These are phyloP conservation scores for Mortierella sp. DNA, from an alignment of 371 early-diverging fungal genomes.

Conservation along the genomic window DNA sequence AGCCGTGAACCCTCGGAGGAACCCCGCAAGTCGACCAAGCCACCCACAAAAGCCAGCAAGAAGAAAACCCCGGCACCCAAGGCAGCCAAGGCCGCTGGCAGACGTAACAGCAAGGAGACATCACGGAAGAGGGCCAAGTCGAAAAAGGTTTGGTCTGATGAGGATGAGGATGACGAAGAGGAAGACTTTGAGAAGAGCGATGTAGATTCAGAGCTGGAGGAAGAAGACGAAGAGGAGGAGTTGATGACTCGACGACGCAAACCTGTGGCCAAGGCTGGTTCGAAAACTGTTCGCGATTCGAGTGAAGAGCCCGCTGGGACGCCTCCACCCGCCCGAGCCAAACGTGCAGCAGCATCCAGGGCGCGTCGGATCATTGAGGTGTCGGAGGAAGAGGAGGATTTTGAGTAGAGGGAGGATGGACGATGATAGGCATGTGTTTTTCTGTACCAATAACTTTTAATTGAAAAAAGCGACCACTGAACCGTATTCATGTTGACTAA, in stretches of 20 bases:
- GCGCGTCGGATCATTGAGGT: background rate
- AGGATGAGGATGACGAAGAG: conserved; percentile 16
- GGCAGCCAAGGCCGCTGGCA: background rate
- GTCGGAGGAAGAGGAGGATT: background rate
- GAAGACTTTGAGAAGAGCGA: background rate
- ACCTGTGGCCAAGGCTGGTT: background rate
- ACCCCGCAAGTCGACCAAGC: background rate
- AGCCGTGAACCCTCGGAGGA: background rate
- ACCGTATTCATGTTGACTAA: too few species aligned
- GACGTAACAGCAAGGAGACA: background rate
- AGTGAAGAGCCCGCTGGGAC: background rate
- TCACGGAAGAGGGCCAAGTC: background rate
- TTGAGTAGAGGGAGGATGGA: background rate
- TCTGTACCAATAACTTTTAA: too few species aligned
- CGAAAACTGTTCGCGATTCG: background rate
- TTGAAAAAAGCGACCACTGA: too few species aligned
- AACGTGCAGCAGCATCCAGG: background rate
- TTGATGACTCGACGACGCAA: background rate
- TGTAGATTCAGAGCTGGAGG: background rate
- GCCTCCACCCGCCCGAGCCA: background rate
- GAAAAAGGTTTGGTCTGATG: conserved; percentile 2
- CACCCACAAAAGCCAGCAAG: background rate
- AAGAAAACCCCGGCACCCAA: background rate
- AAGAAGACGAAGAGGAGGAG: background rate
- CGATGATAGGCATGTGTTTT: too few species aligned